These are phyloP conservation scores for Kwoniella shandongensis DNA, from an alignment of 768 basidiomycete genomes.

Conservation along the genomic window DNA sequence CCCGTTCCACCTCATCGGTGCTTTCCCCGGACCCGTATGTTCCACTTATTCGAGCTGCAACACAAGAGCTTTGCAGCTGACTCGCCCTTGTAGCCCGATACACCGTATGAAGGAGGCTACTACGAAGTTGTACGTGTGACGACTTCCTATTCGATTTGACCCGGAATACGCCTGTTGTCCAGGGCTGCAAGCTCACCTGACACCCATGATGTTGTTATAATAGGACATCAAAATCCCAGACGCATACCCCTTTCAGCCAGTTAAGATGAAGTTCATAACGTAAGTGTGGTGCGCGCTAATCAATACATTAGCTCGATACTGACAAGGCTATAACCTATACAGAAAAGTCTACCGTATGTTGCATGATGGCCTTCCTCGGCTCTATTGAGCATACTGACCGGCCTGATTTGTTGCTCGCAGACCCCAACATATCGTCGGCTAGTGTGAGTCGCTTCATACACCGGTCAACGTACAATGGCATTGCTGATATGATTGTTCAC, in stretches of 20 bases:
- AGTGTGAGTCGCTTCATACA: slow-evolving; percentile 57
- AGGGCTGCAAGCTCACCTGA: slow-evolving; percentile 4
- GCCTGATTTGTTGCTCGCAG: slow-evolving; percentile 17
- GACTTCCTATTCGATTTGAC: no score
- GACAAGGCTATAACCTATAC: slow-evolving; percentile 1
- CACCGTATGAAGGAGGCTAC: slow-evolving; percentile 86
- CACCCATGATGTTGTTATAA: background rate
- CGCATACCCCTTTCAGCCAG: slow-evolving; percentile 68
- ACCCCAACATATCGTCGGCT: slow-evolving; percentile 91
- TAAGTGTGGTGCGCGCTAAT: slow-evolving; percentile 33
- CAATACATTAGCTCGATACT: background rate
- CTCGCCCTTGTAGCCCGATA: slow-evolving; percentile 60
- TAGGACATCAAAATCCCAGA: slow-evolving; percentile 92
- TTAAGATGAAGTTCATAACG: slow-evolving; percentile 98
- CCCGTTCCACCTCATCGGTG: slow-evolving; percentile 86
- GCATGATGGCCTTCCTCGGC: background rate
- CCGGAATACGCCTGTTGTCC: no score
- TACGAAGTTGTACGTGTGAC: slow-evolving; percentile 78
- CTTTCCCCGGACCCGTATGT: slow-evolving; percentile 76
- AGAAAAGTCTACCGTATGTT: slow-evolving; percentile 70
- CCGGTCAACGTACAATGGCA: background rate
- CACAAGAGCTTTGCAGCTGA: background rate
- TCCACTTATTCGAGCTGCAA: no score
- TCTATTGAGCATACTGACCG: slow-evolving; percentile 6
- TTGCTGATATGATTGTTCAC: background rate